These are phyloP conservation scores for carrot (Daucus carota) DNA, from an alignment of 129 eudicot genomes.

Conservation along the genomic window DH1_v3.0 NC_030382.2:43055501-43056000, in stretches of 20 bases:
- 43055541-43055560: conserved; percentile 69
- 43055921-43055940: background rate
- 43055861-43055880: too few species aligned
- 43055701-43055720: background rate
- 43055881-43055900: background rate
- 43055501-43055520: conserved; percentile 85
- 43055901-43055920: background rate
- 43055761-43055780: background rate
- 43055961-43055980: background rate
- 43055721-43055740: background rate
- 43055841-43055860: too few species aligned
- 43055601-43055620: background rate
- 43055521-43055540: conserved; percentile 78
- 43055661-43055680: too few species aligned
- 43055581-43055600: background rate
- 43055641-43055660: background rate
- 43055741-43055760: background rate
- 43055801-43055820: background rate
- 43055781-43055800: background rate
- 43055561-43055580: background rate
- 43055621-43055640: background rate
- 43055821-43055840: too few species aligned
- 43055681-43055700: too few species aligned
- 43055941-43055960: background rate
- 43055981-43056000: background rate